Conservation (phyloP, 805 yeast species). For the Candida morakotiae region DNA sequence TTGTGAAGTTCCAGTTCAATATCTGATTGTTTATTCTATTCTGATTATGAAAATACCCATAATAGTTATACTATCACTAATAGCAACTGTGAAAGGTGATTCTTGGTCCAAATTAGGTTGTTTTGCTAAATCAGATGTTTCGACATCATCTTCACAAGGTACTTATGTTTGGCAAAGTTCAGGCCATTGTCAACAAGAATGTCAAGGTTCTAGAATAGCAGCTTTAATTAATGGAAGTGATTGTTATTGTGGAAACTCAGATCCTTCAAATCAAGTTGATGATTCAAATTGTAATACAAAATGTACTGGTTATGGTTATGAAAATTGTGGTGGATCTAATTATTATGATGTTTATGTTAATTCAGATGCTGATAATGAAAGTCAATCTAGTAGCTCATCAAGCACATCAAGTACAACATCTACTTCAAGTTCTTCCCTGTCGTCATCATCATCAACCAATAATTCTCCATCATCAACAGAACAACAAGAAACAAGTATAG, state of each 20-base stretch:
- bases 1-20: no score
- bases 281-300: conserved; percentile 24
- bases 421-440: conserved; percentile 6
- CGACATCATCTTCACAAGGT: conserved; percentile 32
- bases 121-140: conserved; percentile 6
- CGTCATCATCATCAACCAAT: conserved; percentile 11
- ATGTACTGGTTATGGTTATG: conserved; percentile 35
- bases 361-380: conserved; percentile 16
- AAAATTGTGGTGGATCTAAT: conserved; percentile 36
- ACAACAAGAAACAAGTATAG: conserved; percentile 2
- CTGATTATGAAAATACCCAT: no score
- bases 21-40: no score
- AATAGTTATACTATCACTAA: conserved; percentile 1
- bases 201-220: conserved; percentile 40
- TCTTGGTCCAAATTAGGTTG: conserved; percentile 11
- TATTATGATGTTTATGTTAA: conserved; percentile 29
- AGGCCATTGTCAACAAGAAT: conserved; percentile 48
- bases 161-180: conserved; percentile 56
- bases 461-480: conserved; percentile 7
- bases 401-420: conserved; percentile 12
- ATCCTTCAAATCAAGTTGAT: conserved; percentile 23
- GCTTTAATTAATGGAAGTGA: conserved; percentile 32
- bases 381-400: neutral
- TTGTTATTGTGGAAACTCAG: conserved; percentile 38
- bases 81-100: conserved; percentile 3